Base-by-base conservation (phyloP, 176 grass and related monocot species). In the Poa annua region DNA sequence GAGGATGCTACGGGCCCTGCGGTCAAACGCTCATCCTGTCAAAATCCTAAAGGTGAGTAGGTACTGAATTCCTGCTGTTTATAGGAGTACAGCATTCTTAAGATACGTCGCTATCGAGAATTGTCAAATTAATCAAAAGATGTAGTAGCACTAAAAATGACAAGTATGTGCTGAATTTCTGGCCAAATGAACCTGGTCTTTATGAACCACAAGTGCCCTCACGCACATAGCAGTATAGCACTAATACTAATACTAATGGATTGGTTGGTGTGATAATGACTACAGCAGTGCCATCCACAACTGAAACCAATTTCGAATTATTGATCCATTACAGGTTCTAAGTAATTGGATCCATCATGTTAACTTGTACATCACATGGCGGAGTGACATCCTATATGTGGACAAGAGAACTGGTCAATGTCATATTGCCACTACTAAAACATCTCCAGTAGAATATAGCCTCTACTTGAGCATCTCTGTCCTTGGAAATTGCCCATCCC, bases 1-100 rank as follows among this genome's bases (percentile, higher is more conserved):
- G 41, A 82, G 96, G 81, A 90, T 82, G 62, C 82, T 99, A 10
- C 75, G 96, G 80, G 93, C 91, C 70, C 75, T 99, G 35, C 90
- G 96, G 47, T 99, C 96, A 22, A 99, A 96, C 34, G 96, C 91
- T 67, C 95, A 96, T 73, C 41, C 87, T 17, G 96, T 94, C 20
- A 96, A 96, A 74, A 96, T 99, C 83, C 41, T 94, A 4, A 99
- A 99, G 96, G 96, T 98, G 71, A 90, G 48, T 53, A 11, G 12
- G 42, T 51, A 56, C 1, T 35, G 17, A 29, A 24, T 77, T 63
- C 22, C 11, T 82, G 10, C 9, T 44, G 42, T 44, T 44, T 44
- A 44, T 65, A 20, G 55, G 34, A 67, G 47, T 16, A 11, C 3
- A 57, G 8, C 9, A 65, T 71, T 83, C 66, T 71, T 41, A 41